Base-by-base conservation (phyloP, 139 green algal species). In the Limnomonas spitsbergensis region DNA sequence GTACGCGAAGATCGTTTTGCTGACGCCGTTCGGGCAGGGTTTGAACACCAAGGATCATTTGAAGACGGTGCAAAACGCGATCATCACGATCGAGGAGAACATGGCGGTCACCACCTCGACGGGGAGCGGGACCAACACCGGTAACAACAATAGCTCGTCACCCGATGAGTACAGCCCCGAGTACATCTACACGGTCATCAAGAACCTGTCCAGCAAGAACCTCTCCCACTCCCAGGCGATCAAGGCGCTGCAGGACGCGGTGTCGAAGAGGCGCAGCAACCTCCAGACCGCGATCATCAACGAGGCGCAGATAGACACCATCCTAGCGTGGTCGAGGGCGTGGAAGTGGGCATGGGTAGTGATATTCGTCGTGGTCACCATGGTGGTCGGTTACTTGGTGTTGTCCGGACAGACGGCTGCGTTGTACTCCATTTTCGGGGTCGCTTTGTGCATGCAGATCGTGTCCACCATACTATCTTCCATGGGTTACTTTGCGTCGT, bases 361-460 rank as follows among this genome's bases (percentile, higher is more conserved):
- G 20, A 20, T 61, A 29, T 61, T 61, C 20, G 20, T 61, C 20
- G 47, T 61, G 47, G 47, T 20, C 14, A 20, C 20, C 14, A 20
- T 14, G 14, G 14, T 61, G 20, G 47, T 61, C 20, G 47, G 47
- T 61, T 61, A 61, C 47, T 61, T 14, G 14, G 14, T 14, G 14
- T 61, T 29, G 14, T 29, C 47, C 20, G 47, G 20, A 61, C 14
- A 20, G 47, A 61, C 47, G 14, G 20, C 47, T 61, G 47, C 47
- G 20, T 61, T 61, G 47, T 61, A 61, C 14, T 61, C 47, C 20
- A 61, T 61, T 61, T 61, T 61, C n/a, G n/a, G n/a, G n/a, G n/a
- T n/a, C n/a, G n/a, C n/a, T n/a, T n/a, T n/a, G n/a, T n/a, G n/a
- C n/a, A n/a, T n/a, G n/a, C n/a, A n/a, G n/a, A n/a, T n/a, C n/a